Percentiles rank a stretch among this genome's conserved stretches.
Evolutionary conservation across 306 rosid species (phyloP).

Genomic region (Aeschynomene evenia): DNA sequence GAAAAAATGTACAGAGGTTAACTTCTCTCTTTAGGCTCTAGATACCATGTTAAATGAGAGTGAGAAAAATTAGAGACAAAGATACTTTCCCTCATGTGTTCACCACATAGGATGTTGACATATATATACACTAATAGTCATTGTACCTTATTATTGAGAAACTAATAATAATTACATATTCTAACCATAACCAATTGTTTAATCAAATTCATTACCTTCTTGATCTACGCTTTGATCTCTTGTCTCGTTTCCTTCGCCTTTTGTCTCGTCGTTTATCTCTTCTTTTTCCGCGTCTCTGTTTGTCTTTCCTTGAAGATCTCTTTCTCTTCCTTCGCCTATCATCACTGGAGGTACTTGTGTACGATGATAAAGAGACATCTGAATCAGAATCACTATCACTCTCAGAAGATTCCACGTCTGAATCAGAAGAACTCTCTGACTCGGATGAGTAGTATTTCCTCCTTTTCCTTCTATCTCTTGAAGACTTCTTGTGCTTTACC

Average conservation of each 20-base stretch:
- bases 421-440: conserved; percentile 77
- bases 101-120: too few species aligned
- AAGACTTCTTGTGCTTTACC: conserved; percentile 68
- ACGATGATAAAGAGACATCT: conserved; percentile 65
- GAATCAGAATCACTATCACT: conserved; percentile 84
- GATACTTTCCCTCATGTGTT: too few species aligned
- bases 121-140: too few species aligned
- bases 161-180: too few species aligned
- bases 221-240: conserved; percentile 65
- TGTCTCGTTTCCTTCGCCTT: conserved; percentile 60
- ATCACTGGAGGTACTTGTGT: conserved; percentile 74
- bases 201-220: conserved; percentile 53
- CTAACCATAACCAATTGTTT: not conserved
- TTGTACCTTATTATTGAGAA: too few species aligned
- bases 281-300: conserved; percentile 57
- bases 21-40: too few species aligned
- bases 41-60: too few species aligned
- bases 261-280: conserved; percentile 69
- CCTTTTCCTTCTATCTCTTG: conserved; percentile 68
- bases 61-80: too few species aligned
- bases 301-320: conserved; percentile 66
- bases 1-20: too few species aligned
- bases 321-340: conserved; percentile 80
- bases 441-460: conserved; percentile 64
- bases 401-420: conserved; percentile 73